A percentile compares a stretch with the other conserved stretches of the same genome.
Conservation (phyloP, 2,329 filamentous ascomycete genomes). For the Juglanconis sp. region DNA sequence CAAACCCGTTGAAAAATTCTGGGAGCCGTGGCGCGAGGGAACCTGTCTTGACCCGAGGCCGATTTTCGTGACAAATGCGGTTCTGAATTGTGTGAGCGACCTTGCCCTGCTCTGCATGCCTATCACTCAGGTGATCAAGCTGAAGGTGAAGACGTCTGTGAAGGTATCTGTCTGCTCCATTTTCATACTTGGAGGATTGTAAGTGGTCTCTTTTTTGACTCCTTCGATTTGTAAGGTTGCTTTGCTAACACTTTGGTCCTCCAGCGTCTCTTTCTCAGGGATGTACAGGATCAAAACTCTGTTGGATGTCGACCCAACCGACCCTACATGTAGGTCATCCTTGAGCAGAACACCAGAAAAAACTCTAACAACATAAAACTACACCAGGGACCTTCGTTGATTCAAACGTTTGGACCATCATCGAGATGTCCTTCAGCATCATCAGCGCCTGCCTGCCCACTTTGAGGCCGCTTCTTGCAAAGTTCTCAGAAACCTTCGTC, state of each 20-base stretch:
- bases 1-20: constrained; percentile 43
- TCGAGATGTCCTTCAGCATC: constrained; percentile 23
- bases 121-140: constrained; percentile 42
- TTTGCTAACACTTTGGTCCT: neutral
- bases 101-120: constrained; percentile 44
- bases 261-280: constrained; percentile 14
- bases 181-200: constrained; percentile 42
- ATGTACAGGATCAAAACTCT: constrained; percentile 15
- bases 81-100: constrained; percentile 45
- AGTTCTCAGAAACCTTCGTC: neutral
- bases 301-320: neutral
- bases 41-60: constrained; percentile 43
- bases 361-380: too few species aligned
- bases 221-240: neutral
- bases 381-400: constrained; percentile 12
- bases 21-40: constrained; percentile 39
- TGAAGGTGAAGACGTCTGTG: constrained; percentile 38
- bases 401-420: constrained; percentile 23
- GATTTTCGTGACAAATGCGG: constrained; percentile 49
- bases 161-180: constrained; percentile 40
- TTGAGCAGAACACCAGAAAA: neutral
- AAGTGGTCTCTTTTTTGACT: constrained; percentile 22
- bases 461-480: constrained; percentile 20
- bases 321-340: neutral
- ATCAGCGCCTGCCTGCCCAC: constrained; percentile 24